phyloP scores from a whole-genome alignment of 2,329 filamentous ascomycete species.

The Arthrocladium fulminans region DNA sequence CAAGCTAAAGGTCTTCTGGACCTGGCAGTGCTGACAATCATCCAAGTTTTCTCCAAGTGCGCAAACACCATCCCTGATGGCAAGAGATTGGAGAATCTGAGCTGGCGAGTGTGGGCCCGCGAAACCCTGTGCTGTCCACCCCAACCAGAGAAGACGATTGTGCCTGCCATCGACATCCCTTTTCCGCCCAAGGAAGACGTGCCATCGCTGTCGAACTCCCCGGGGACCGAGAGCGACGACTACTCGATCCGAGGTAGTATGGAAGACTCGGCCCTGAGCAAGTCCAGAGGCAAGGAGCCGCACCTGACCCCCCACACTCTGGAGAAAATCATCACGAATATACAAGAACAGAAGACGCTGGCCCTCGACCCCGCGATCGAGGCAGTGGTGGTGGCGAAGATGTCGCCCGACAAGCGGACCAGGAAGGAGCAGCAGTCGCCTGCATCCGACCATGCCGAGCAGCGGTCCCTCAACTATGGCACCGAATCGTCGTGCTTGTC shows the following conservation, averaged over 20 bases:
- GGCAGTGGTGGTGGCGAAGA: slow-evolving; percentile 19
- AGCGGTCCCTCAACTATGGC: slow-evolving; percentile 42
- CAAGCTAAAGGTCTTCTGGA: background rate
- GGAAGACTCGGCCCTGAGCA: slow-evolving; percentile 48
- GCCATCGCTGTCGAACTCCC: slow-evolving; percentile 66
- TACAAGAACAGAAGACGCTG: slow-evolving; percentile 71
- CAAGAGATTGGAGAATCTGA: slow-evolving; percentile 84
- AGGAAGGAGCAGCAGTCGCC: slow-evolving; percentile 20
- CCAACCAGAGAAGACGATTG: slow-evolving; percentile 44
- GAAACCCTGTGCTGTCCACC: slow-evolving; percentile 82
- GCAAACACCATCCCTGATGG: slow-evolving; percentile 91
- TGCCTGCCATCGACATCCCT: slow-evolving; percentile 38
- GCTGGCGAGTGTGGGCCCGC: slow-evolving; percentile 89
- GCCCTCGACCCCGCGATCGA: slow-evolving; percentile 42
- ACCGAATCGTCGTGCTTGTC: slow-evolving; percentile 43
- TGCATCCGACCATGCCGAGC: slow-evolving; percentile 43
- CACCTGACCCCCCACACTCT: slow-evolving; percentile 90
- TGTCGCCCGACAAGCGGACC: slow-evolving; percentile 1
- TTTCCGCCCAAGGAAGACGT: slow-evolving; percentile 42
- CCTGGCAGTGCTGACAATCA: slow-evolving; percentile 9
- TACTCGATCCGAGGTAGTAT: background rate
- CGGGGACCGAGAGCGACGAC: slow-evolving; percentile 54
- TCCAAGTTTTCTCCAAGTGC: slow-evolving; percentile 75
- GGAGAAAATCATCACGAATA: slow-evolving; percentile 87
- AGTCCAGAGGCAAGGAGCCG: slow-evolving; percentile 66